A percentile compares a stretch with the other conserved stretches of the same genome.
Evolutionary conservation across 306 rosid genomes (phyloP).

Genomic region (Vicia faba): DNA sequence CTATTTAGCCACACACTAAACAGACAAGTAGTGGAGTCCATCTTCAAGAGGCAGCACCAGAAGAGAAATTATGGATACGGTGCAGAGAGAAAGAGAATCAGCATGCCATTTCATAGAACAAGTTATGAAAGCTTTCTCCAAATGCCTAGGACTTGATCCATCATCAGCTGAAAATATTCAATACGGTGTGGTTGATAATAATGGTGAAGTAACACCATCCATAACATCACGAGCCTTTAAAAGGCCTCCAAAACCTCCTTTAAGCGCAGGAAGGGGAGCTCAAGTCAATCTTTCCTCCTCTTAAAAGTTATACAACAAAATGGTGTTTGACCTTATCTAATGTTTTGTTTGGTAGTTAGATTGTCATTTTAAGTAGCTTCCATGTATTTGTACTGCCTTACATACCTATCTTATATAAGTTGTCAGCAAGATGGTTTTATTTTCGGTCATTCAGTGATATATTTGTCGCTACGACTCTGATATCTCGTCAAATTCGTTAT

Average conservation of each 20-base stretch:
- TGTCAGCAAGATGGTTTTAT: neutral
- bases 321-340: neutral
- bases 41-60: neutral
- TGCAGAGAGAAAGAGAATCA: slow-evolving; percentile 38
- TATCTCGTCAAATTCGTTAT: no score
- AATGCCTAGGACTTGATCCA: slow-evolving; percentile 45
- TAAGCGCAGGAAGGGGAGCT: slow-evolving; percentile 46
- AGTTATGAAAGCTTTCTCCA: slow-evolving; percentile 44
- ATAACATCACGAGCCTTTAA: slow-evolving; percentile 27
- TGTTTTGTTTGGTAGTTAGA: neutral
- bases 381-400: neutral
- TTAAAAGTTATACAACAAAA: neutral
- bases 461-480: no score
- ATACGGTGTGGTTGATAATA: slow-evolving; percentile 14
- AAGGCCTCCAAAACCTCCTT: slow-evolving; percentile 46
- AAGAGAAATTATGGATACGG: slow-evolving; percentile 32
- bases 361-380: slow-evolving; percentile 1
- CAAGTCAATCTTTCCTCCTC: slow-evolving; percentile 42
- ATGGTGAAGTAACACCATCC: slow-evolving; percentile 27
- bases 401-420: neutral
- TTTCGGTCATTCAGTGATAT: slow-evolving; percentile 8
- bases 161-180: slow-evolving; percentile 1
- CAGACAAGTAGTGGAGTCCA: neutral
- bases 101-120: slow-evolving; percentile 48
- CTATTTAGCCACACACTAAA: neutral